Conservation (phyloP, 306 rosid species). For the Abrus pulchellus region DNA sequence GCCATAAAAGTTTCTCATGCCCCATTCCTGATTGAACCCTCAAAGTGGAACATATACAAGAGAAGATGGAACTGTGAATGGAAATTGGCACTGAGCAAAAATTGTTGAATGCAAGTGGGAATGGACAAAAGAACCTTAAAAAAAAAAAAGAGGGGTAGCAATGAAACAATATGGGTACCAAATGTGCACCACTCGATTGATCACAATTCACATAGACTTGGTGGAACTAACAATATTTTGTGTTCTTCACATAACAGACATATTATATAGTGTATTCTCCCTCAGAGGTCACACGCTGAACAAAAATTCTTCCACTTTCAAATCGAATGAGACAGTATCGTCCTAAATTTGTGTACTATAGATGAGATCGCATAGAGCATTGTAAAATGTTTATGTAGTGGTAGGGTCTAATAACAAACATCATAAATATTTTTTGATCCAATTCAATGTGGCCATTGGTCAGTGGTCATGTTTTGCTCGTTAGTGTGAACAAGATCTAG, state of each 20-base stretch:
- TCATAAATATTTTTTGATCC: slow-evolving; percentile 34
- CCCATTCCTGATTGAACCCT: slow-evolving; percentile 21
- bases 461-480: slow-evolving; percentile 52
- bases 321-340: slow-evolving; percentile 53
- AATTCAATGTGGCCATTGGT: slow-evolving; percentile 31
- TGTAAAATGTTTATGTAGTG: slow-evolving; percentile 39
- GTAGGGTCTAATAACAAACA: slow-evolving; percentile 51
- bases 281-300: slow-evolving; percentile 44
- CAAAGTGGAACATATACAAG: slow-evolving; percentile 37
- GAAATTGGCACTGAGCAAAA: slow-evolving; percentile 39
- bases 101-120: slow-evolving; percentile 10
- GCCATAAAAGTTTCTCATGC: slow-evolving; percentile 10
- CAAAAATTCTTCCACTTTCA: slow-evolving; percentile 54
- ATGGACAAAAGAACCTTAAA: neutral
- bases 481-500: slow-evolving; percentile 77
- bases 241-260: slow-evolving; percentile 56
- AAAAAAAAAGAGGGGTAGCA: neutral
- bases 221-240: slow-evolving; percentile 44
- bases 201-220: slow-evolving; percentile 45
- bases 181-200: slow-evolving; percentile 49
- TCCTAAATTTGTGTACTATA: slow-evolving; percentile 41
- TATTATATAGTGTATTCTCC: slow-evolving; percentile 47
- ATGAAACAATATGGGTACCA: slow-evolving; percentile 14
- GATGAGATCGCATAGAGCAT: slow-evolving; percentile 14
- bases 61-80: slow-evolving; percentile 46